Evolutionary conservation across 306 rosid species (phyloP).

Genomic region (Purshia tridentata): DNA sequence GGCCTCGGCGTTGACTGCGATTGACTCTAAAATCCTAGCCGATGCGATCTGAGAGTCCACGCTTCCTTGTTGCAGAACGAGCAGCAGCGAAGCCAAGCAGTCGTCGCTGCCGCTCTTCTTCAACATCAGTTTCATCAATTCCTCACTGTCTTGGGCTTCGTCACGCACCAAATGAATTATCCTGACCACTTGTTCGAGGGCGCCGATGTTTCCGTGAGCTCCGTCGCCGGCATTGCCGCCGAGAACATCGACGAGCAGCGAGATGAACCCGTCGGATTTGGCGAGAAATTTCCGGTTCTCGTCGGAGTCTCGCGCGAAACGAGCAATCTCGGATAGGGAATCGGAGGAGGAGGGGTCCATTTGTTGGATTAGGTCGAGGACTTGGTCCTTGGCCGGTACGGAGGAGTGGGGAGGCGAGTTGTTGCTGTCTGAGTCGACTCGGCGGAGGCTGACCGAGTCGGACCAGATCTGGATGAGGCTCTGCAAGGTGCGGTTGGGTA

Average conservation of each 20-base stretch:
- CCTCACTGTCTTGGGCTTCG: constrained; percentile 42
- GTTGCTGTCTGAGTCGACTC: constrained; percentile 41
- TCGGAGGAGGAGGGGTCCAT: constrained; percentile 15
- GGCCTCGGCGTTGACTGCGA: constrained; percentile 55
- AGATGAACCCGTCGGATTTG: constrained; percentile 40
- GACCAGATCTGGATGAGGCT: constrained; percentile 95
- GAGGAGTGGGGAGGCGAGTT: constrained; percentile 19
- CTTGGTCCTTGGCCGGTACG: constrained; percentile 36
- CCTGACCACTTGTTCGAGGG: constrained; percentile 46
- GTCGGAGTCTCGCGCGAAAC: constrained; percentile 57
- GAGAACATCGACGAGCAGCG: constrained; percentile 51
- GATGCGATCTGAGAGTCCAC: constrained; percentile 46
- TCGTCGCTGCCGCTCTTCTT: constrained; percentile 34
- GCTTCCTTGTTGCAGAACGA: constrained; percentile 50
- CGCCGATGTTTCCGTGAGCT: constrained; percentile 21
- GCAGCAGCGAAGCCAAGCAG: constrained; percentile 52
- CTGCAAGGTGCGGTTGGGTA: constrained; percentile 79
- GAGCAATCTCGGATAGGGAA: constrained; percentile 40
- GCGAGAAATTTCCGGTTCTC: constrained; percentile 60
- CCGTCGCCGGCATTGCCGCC: constrained; percentile 45
- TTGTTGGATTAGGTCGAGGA: constrained; percentile 34
- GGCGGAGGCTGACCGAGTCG: constrained; percentile 48
- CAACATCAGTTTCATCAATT: constrained; percentile 35
- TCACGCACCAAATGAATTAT: constrained; percentile 42
- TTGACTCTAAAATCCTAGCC: constrained; percentile 45